Conservation (phyloP, 2,329 filamentous ascomycete species). For the Diaporthe citriasiana region DNA sequence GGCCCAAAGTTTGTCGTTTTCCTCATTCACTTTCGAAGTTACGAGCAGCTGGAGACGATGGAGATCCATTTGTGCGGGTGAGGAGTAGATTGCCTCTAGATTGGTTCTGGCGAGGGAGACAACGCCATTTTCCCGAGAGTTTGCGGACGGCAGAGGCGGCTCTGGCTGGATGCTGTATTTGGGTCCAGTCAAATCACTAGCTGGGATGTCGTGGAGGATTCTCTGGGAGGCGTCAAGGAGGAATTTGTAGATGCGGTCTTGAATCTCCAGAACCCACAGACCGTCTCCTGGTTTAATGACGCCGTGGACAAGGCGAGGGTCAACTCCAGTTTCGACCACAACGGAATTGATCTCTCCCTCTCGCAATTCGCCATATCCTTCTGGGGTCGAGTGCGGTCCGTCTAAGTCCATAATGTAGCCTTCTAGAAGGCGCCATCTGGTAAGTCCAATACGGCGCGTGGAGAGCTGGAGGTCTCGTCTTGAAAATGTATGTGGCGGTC, state of each 20-base stretch:
- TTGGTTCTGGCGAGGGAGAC: background rate
- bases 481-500: background rate
- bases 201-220: background rate
- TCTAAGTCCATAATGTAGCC: background rate
- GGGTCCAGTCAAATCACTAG: background rate
- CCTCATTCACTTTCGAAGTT: background rate
- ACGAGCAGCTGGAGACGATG: background rate
- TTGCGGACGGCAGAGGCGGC: background rate
- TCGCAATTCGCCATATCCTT: background rate
- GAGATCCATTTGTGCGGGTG: background rate
- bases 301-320: background rate
- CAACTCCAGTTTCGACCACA: no score
- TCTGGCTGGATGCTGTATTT: background rate
- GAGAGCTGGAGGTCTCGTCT: background rate
- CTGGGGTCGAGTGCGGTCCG: background rate
- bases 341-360: no score
- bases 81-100: background rate
- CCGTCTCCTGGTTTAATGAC: background rate
- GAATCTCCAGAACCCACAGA: background rate
- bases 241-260: background rate
- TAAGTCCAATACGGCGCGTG: fast-evolving
- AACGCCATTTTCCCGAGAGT: background rate
- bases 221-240: background rate
- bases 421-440: background rate
- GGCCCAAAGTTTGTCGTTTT: background rate